phyloP scores from a whole-genome alignment of 2,329 filamentous ascomycete species.

The Juglanconis oblonga region DNA sequence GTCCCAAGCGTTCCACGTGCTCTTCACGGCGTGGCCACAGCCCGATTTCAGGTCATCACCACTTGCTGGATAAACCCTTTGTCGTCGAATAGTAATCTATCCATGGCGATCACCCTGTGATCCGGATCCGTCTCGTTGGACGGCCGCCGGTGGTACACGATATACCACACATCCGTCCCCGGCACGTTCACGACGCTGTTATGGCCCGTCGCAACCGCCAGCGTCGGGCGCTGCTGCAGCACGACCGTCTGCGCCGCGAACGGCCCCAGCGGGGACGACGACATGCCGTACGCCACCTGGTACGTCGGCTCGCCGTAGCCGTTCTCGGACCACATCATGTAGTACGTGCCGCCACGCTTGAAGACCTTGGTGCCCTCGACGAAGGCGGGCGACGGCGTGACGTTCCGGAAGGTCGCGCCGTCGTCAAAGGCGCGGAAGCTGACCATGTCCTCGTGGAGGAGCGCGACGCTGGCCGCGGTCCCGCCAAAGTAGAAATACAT shows the following conservation, averaged over 20 bases:
- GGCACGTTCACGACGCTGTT: constrained; percentile 13
- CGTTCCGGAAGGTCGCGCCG: constrained; percentile 1
- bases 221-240: background rate
- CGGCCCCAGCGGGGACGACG: constrained; percentile 8
- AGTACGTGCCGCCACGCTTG: constrained; percentile 5
- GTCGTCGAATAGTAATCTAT: constrained; percentile 6
- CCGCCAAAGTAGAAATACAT: constrained; percentile 28
- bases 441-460: constrained; percentile 13
- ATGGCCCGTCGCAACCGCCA: constrained; percentile 13
- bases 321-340: constrained; percentile 18
- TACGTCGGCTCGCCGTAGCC: constrained; percentile 15
- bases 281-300: constrained; percentile 12
- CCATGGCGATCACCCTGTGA: constrained; percentile 2
- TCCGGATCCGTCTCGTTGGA: constrained; percentile 1
- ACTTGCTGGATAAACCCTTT: constrained; percentile 5
- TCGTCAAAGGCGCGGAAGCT: constrained; percentile 6
- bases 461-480: constrained; percentile 4
- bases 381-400: constrained; percentile 4
- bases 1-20: background rate
- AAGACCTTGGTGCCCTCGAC: constrained; percentile 14
- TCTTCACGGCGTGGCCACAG: background rate
- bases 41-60: background rate
- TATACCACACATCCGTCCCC: constrained; percentile 15
- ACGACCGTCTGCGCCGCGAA: constrained; percentile 1
- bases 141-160: constrained; percentile 10